These are phyloP conservation scores for Pichia sp. DNA, from an alignment of 1,139 yeast species.

Conservation along the genomic window DNA sequence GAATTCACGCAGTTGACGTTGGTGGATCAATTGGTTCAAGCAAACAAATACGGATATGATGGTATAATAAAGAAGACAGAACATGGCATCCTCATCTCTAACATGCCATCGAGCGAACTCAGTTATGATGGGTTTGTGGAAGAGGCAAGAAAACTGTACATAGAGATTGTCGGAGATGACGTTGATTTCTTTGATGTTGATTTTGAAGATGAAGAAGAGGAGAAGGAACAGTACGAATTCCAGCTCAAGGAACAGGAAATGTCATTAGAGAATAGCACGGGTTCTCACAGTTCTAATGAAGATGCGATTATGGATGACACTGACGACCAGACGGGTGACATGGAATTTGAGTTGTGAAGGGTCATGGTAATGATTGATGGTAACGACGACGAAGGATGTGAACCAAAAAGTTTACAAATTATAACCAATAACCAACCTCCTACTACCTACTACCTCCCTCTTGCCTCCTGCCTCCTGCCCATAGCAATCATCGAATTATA, in stretches of 20 bases:
- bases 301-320: conserved; percentile 31
- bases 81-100: conserved; percentile 52
- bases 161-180: conserved; percentile 78
- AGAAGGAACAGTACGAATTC: conserved; percentile 15
- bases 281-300: conserved; percentile 29
- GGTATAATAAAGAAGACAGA: conserved; percentile 23
- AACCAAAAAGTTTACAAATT: too few species aligned
- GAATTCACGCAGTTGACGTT: conserved; percentile 70
- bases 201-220: conserved; percentile 88
- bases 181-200: conserved; percentile 96
- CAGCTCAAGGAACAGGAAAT: not conserved
- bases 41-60: conserved; percentile 13
- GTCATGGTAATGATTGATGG: too few species aligned
- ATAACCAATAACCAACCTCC: too few species aligned
- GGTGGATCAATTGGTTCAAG: conserved; percentile 7
- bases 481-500: too few species aligned
- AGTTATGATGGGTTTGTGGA: conserved; percentile 87
- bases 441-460: too few species aligned
- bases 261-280: too few species aligned
- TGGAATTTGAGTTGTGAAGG: conserved; percentile 8
- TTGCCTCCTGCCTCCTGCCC: too few species aligned
- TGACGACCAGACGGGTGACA: conserved; percentile 15
- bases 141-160: conserved; percentile 71
- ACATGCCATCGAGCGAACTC: conserved; percentile 75
- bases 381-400: too few species aligned